Evolutionary conservation across 2,329 filamentous ascomycete species (phyloP), one percentile per base, ranked within the genome.

Genomic region (Lachnellula arida): DNA sequence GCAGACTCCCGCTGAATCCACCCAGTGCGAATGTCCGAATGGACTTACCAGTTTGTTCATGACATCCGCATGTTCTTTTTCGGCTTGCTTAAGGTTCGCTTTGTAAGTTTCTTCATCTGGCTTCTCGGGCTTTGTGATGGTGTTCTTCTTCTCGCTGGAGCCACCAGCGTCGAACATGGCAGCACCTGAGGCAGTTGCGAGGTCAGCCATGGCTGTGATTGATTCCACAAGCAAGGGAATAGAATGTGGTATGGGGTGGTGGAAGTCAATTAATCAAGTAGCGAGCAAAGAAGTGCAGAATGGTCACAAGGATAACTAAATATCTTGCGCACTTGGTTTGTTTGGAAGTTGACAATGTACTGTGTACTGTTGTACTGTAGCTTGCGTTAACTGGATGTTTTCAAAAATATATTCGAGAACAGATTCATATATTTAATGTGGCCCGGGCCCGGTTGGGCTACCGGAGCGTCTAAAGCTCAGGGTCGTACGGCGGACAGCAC

Each of bases 51-150:
- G 72, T 68, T 81, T 82, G 65, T 89, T 86, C 77, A 94, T 88
- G 48, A 87, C 81, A 51, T 84, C 84, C 70, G 87, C 80, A 75
- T 96, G 87, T 63, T 89, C 90, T 78, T 96, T 96, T 75, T 97
- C 90, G 25, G 88, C 88, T 75, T 88, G 84, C 50, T 84, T 86
- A 59, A 96, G 80, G 61, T 82, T 81, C 71, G 86, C 81, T 77
- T 96, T 91, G 80, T 86, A 99, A 65, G 80, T 78, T 63, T 87
- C 87, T 77, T 94, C 89, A 73, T 97, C 89, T 47, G 94, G 94
- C 80, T 88, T 91, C 75, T 89, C 82, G 53, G 92, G 91, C 76
- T 86, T 91, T 68, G 76, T 51, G 25, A 58, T 32, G 37, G 48
- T 70, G 61, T 74, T 73, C 57, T 71, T 70, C 60, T 76, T 58